These are phyloP conservation scores for Epichloe sylvatica DNA, from an alignment of 2,329 filamentous ascomycete genomes.

Conservation along the genomic window DNA sequence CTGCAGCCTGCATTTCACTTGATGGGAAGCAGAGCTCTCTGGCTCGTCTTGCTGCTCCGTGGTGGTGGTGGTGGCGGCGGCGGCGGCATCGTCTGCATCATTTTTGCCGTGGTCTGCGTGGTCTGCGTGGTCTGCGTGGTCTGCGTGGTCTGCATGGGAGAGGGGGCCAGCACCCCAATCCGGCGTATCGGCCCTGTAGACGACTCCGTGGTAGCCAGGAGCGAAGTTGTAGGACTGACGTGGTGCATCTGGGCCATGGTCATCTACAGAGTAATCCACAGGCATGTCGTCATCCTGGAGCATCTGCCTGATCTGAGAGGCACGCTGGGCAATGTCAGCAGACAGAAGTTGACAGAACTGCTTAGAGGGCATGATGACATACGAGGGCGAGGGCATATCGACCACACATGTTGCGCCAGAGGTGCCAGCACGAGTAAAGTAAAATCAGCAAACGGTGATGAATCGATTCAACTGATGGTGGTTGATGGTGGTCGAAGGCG, in stretches of 20 bases:
- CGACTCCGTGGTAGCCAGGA: slow-evolving; percentile 69
- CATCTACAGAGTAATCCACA: slow-evolving; percentile 55
- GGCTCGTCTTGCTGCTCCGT: not conserved
- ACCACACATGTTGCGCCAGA: slow-evolving; percentile 19
- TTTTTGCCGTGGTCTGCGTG: not conserved
- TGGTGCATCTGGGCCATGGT: slow-evolving; percentile 39
- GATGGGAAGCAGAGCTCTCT: not conserved
- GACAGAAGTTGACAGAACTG: not conserved
- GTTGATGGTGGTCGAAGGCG: too few relatives aligned
- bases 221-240: slow-evolving; percentile 86
- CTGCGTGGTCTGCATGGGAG: slow-evolving; percentile 6
- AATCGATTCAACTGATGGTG: too few relatives aligned
- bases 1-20: slow-evolving; percentile 64
- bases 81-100: not conserved
- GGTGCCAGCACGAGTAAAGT: too few relatives aligned
- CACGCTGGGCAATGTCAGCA: slow-evolving; percentile 38
- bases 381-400: slow-evolving; percentile 24
- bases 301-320: slow-evolving; percentile 59
- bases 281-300: slow-evolving; percentile 62
- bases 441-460: not conserved
- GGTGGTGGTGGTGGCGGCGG: not conserved
- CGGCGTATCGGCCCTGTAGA: slow-evolving; percentile 65
- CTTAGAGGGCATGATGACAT: slow-evolving; percentile 4
- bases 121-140: slow-evolving; percentile 3
- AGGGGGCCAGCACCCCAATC: slow-evolving; percentile 40